Evolutionary conservation across 106 monocot genomes (phyloP).

Genomic region (Dioscorea zingiberensis): DNA sequence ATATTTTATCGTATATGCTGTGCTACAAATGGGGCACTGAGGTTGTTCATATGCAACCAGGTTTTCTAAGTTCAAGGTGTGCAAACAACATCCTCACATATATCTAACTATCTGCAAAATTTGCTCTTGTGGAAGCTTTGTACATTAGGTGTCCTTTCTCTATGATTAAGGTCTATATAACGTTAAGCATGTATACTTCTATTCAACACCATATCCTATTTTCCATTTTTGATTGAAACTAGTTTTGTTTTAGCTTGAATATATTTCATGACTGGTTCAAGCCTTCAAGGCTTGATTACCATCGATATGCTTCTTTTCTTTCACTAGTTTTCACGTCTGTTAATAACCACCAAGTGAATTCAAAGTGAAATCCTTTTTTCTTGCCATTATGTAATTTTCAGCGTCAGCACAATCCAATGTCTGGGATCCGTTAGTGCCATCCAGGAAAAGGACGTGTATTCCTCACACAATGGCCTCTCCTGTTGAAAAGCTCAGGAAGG

Average conservation of each 20-base stretch:
- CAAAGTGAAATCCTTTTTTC: background rate
- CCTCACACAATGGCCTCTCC: constrained; percentile 53
- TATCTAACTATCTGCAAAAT: too few relatives aligned
- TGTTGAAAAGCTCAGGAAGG: constrained; percentile 79
- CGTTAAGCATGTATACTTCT: too few relatives aligned
- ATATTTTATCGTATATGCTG: too few relatives aligned
- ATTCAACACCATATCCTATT: too few relatives aligned
- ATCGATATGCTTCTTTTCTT: background rate
- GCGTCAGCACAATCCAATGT: constrained; percentile 74
- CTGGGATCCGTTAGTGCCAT: constrained; percentile 65
- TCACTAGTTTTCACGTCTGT: background rate
- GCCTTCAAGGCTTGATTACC: background rate
- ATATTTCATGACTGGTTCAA: background rate
- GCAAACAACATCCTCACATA: too few relatives aligned
- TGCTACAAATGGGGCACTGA: too few relatives aligned
- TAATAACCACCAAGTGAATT: background rate
- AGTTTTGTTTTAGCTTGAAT: background rate
- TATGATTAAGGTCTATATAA: too few relatives aligned
- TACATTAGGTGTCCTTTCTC: too few relatives aligned
- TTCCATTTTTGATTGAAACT: too few relatives aligned
- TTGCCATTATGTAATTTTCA: constrained; percentile 18
- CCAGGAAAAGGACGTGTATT: constrained; percentile 58
- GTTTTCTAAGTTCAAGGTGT: too few relatives aligned
- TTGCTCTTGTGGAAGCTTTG: too few relatives aligned
- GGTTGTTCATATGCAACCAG: too few relatives aligned